Percentiles rank a stretch among this genome's conserved stretches.
These are phyloP conservation scores for Corylus heterophylla DNA, from an alignment of 306 rosid genomes.

Conservation along the genomic window DNA sequence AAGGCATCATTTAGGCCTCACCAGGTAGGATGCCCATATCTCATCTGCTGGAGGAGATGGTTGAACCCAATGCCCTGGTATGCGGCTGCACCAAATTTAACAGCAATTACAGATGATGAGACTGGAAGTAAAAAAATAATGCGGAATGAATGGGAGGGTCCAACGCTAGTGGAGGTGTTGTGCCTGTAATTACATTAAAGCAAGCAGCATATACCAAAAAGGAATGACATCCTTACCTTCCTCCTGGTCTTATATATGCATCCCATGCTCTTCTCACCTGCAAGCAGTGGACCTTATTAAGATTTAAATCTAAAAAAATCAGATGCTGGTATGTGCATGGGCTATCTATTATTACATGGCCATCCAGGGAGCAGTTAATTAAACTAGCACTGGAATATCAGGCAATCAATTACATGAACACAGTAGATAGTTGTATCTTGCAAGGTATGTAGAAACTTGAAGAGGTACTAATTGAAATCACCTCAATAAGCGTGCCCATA, in stretches of 20 bases:
- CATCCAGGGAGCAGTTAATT: too few species aligned
- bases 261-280: conserved; percentile 99
- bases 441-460: not conserved
- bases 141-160: not conserved
- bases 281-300: conserved; percentile 20
- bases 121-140: not conserved
- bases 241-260: conserved; percentile 85
- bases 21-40: conserved; percentile 86
- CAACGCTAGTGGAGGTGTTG: not conserved
- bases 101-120: not conserved
- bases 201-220: conserved; percentile 2
- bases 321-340: too few species aligned
- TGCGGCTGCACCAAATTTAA: conserved; percentile 57
- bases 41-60: conserved; percentile 88
- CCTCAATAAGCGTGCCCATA: conserved; percentile 93
- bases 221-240: conserved; percentile 60
- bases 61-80: conserved; percentile 91
- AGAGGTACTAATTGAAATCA: conserved; percentile 24
- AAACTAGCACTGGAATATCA: too few species aligned
- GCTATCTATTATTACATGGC: too few species aligned
- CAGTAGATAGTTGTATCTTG: too few species aligned
- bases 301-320: conserved; percentile 10
- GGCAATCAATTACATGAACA: not conserved
- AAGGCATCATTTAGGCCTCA: conserved; percentile 50
- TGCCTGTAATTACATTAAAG: not conserved